Conservation (phyloP, 2,329 filamentous ascomycete genomes). For the Apiospora koreana region DNA sequence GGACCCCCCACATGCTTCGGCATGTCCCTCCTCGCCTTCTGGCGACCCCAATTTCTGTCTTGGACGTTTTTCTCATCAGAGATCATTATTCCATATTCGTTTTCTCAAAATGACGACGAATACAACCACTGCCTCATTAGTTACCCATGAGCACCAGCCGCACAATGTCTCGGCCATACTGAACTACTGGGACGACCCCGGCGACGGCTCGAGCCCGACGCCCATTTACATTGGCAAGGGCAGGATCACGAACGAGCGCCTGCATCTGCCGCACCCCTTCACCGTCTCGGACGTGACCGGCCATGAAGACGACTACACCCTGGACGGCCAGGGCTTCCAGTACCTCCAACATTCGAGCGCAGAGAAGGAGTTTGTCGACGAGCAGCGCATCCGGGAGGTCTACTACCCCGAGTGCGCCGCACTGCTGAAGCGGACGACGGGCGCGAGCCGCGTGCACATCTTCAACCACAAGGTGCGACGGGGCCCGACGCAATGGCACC, state of each 20-base stretch:
- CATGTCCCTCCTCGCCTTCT: not conserved
- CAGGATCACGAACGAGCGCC: constrained; percentile 34
- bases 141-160: not conserved
- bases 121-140: not conserved
- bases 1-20: not conserved
- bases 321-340: constrained; percentile 42
- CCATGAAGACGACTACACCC: constrained; percentile 35
- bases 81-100: not conserved
- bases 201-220: constrained; percentile 41
- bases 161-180: constrained; percentile 37
- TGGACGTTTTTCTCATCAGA: no score
- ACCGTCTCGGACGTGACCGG: constrained; percentile 38
- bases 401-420: constrained; percentile 76
- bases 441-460: constrained; percentile 46
- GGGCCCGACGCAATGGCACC: constrained; percentile 18
- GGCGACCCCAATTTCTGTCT: no score
- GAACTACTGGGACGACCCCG: constrained; percentile 42
- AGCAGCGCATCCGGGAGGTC: constrained; percentile 60
- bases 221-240: constrained; percentile 37
- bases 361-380: constrained; percentile 48
- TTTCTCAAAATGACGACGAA: not conserved
- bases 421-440: constrained; percentile 64
- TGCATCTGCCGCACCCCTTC: constrained; percentile 28
- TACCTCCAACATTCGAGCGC: constrained; percentile 27
- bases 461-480: constrained; percentile 37